Evolutionary conservation across 805 yeast species (phyloP), one percentile per base, ranked within the genome.

Genomic region (Ogataea methylovora): DNA sequence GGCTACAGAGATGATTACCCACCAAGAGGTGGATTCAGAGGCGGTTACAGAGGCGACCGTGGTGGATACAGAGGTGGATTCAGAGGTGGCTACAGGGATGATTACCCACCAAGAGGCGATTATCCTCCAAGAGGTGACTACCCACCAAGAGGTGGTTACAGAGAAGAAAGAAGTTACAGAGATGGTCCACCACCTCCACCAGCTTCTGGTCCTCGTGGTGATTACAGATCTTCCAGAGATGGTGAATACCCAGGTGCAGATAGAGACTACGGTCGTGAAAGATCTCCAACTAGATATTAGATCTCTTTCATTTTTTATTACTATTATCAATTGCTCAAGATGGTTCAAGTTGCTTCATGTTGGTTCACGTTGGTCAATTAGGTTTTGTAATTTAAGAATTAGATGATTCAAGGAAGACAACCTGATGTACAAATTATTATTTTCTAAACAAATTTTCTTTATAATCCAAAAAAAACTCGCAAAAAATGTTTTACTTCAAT

Each of bases 231-330:
- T 13, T 32, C 39, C 29, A 67, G 66, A 30, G 65, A 58, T 51
- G 66, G 62, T 29, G 52, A 45, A 36, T 56, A 42, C 37, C 54
- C 49, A 38, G 51, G 61, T 62, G 66, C 74, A 52, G 65, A 76
- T 38, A 65, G 71, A 47, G 77, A 69, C 33, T 67, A 68, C 56
- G 73, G 71, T 46, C 71, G 83, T 56, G 83, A 77, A 58, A 79
- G 86, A 73, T 79, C 87, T 40, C 86, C 87, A 61, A 71, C 81
- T 44, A 77, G 85, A 65, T 79, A 76, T 59, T 75, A 63, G 62
- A 21, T 29, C 8, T 8, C 8, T 8, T 22, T 8, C 24, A 8
- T 11, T 22, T 22, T 11, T 8, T n/a, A n/a, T n/a, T n/a, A n/a
- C n/a, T n/a, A n/a, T n/a, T n/a, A n/a, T n/a, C n/a, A n/a, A n/a